Evolutionary conservation across 164 flowering plant genomes (phyloP).

Genomic region (Stephania yunnanensis): DNA sequence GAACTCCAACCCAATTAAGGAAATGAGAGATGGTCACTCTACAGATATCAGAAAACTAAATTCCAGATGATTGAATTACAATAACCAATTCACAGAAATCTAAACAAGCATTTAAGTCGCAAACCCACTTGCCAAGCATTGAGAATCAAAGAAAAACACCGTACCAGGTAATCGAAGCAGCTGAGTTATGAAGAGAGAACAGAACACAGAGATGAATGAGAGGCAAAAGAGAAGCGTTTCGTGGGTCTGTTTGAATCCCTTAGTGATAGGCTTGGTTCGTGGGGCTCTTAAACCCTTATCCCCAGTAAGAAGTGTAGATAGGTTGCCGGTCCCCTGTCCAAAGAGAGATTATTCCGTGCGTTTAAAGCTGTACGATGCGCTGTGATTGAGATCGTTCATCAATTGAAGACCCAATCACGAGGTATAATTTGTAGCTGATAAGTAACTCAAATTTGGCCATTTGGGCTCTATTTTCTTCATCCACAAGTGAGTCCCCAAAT

Average conservation of each 20-base stretch:
- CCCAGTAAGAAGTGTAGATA: not conserved
- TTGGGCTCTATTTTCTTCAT: no score
- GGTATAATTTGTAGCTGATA: no score
- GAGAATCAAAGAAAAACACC: not conserved
- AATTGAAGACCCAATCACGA: no score
- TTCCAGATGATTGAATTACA: not conserved
- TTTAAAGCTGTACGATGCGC: not conserved
- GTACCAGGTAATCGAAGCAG: not conserved
- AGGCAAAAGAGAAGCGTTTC: not conserved
- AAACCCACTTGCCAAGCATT: not conserved
- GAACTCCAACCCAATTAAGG: not conserved
- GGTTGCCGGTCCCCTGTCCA: not conserved
- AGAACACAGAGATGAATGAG: not conserved
- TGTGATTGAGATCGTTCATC: not conserved
- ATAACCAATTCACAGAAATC: not conserved
- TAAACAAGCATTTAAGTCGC: not conserved
- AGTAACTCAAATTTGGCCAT: no score
- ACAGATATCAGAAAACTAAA: not conserved
- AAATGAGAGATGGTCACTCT: not conserved
- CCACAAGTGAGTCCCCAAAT: no score
- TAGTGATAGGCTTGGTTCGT: not conserved
- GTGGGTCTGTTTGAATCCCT: not conserved
- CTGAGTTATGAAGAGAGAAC: not conserved
- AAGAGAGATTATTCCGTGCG: not conserved
- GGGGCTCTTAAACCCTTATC: constrained; percentile 3